Evolutionary conservation across 345 rosid species (phyloP).

Genomic region (Citrus reticulata): DNA sequence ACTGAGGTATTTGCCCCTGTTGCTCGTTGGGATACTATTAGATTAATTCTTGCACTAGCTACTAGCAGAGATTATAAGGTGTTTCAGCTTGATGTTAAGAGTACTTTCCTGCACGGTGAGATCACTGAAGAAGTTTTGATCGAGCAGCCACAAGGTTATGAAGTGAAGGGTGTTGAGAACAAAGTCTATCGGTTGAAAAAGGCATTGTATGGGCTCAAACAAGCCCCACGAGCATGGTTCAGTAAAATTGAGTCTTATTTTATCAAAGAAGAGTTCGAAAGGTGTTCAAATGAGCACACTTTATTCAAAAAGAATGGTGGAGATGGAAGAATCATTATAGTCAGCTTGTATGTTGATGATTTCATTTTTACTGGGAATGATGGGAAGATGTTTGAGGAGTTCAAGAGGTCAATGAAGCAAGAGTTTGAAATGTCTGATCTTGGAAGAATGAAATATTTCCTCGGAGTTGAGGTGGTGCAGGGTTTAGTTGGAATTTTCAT

Average conservation of each 20-base stretch:
- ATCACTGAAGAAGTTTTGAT: background rate
- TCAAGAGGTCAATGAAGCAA: background rate
- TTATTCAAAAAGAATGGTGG: background rate
- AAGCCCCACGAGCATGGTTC: background rate
- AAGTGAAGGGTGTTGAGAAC: background rate
- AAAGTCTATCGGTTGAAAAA: background rate
- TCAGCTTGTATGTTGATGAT: background rate
- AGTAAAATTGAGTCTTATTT: background rate
- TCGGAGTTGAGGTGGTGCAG: background rate
- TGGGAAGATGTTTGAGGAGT: background rate
- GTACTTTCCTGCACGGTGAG: background rate
- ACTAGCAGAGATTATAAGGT: background rate
- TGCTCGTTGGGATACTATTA: background rate
- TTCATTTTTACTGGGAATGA: background rate
- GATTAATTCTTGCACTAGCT: background rate
- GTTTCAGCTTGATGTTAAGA: background rate
- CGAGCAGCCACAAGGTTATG: background rate
- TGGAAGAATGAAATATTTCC: background rate
- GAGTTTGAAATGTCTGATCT: background rate
- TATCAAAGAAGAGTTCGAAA: background rate
- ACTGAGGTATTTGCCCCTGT: background rate
- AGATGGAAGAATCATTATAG: background rate
- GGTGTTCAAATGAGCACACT: background rate
- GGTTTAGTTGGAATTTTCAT: background rate
- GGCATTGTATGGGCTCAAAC: background rate